Percentiles rank a stretch among this genome's conserved stretches.
Conservation (phyloP, 108 stramenopile species). For the Cylindrotheca closterium region DNA sequence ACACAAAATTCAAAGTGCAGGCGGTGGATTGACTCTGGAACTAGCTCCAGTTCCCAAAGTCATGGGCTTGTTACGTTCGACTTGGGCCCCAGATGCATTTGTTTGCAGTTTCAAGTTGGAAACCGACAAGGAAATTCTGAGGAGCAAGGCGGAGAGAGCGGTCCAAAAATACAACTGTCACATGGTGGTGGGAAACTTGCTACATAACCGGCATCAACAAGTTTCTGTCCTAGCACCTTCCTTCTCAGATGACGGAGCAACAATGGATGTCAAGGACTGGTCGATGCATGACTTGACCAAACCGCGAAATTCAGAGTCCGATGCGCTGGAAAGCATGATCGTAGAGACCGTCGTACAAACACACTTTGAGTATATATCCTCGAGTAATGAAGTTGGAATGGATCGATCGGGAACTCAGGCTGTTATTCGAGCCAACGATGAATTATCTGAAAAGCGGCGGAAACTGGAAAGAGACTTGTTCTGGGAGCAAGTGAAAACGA, state of each 20-base stretch:
- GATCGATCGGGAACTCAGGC: conserved; percentile 39
- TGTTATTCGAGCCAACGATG: conserved; percentile 30
- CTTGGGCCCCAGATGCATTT: conserved; percentile 93
- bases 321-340: conserved; percentile 60
- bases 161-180: conserved; percentile 90
- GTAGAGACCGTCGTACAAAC: conserved; percentile 63
- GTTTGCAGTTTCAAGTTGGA: conserved; percentile 98
- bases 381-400: conserved; percentile 19
- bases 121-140: conserved; percentile 87
- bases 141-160: conserved; percentile 83
- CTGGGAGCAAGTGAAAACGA: conserved; percentile 38
- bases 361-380: conserved; percentile 83
- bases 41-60: conserved; percentile 91
- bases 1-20: conserved; percentile 95
- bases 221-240: conserved; percentile 63
- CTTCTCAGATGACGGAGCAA: neutral
- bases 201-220: conserved; percentile 84
- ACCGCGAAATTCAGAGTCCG: conserved; percentile 2
- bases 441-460: conserved; percentile 35
- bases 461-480: conserved; percentile 46
- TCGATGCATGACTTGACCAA: conserved; percentile 33
- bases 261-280: conserved; percentile 24
- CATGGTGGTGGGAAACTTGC: conserved; percentile 94
- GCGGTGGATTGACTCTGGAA: conserved; percentile 51
- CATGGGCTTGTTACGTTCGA: conserved; percentile 64